These are phyloP conservation scores for Mucor indicus DNA, from an alignment of 371 early-diverging fungal species.

Conservation along the genomic window DNA sequence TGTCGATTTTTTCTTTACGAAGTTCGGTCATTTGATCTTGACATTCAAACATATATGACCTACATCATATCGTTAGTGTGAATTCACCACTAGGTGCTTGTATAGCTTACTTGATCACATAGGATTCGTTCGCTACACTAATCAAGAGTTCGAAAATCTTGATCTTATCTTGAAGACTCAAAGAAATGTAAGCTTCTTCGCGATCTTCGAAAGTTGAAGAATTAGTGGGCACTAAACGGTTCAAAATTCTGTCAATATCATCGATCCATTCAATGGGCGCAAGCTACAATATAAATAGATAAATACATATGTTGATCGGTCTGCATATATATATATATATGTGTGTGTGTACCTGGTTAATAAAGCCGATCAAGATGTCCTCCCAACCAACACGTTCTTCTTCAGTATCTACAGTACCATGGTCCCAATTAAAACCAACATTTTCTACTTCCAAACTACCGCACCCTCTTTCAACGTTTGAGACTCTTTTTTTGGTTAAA, in stretches of 20 bases:
- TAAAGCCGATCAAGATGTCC: constrained; percentile 43
- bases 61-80: constrained; percentile 1
- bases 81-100: too few species aligned
- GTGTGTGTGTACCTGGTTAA: constrained; percentile 34
- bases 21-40: constrained; percentile 63
- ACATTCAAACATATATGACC: constrained; percentile 69
- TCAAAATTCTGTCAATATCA: constrained; percentile 50
- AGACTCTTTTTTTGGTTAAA: constrained; percentile 2
- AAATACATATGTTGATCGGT: too few species aligned
- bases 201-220: constrained; percentile 43
- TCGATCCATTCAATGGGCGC: constrained; percentile 42
- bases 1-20: constrained; percentile 63
- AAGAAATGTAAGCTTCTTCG: constrained; percentile 37
- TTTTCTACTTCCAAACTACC: constrained; percentile 27
- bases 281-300: too few species aligned
- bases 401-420: constrained; percentile 22
- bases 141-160: constrained; percentile 48
- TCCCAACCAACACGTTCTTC: constrained; percentile 47
- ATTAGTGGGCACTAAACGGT: constrained; percentile 40
- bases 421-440: constrained; percentile 35
- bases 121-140: constrained; percentile 46
- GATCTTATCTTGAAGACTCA: constrained; percentile 49
- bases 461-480: constrained; percentile 22
- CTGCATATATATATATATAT: too few species aligned
- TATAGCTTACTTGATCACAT: constrained; percentile 36